Evolutionary conservation across 306 rosid genomes (phyloP).

Genomic region (Senna tora): DNA sequence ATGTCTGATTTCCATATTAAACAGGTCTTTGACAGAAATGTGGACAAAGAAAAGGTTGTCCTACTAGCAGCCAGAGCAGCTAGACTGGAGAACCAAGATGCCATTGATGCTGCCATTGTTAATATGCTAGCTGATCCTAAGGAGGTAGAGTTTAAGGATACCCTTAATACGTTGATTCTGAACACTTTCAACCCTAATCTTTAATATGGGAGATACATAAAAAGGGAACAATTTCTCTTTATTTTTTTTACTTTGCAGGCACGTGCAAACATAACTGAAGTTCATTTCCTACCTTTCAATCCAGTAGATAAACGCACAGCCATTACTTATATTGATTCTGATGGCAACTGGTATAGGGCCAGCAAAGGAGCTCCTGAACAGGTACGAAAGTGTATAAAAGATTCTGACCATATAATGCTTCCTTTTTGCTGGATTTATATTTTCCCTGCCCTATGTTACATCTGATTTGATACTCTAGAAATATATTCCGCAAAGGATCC

Average conservation of each 20-base stretch:
- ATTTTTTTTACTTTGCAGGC: constrained; percentile 51
- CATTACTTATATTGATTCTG: constrained; percentile 67
- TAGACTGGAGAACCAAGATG: constrained; percentile 84
- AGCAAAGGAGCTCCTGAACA: constrained; percentile 96
- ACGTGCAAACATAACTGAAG: constrained; percentile 74
- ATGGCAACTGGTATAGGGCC: constrained; percentile 75
- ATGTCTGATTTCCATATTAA: constrained; percentile 21
- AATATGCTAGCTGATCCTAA: constrained; percentile 87
- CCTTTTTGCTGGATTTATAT: constrained; percentile 12
- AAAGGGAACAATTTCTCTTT: background rate
- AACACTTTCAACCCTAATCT: constrained; percentile 21
- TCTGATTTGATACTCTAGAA: background rate
- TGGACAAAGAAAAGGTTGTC: constrained; percentile 71
- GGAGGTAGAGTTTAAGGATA: constrained; percentile 55
- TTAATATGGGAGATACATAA: constrained; percentile 27
- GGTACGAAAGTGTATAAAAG: constrained; percentile 48
- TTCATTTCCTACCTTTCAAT: constrained; percentile 90
- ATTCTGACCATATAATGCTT: constrained; percentile 1
- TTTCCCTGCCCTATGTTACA: background rate
- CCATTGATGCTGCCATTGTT: constrained; percentile 74
- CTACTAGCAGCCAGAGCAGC: constrained; percentile 88
- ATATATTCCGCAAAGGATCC: background rate
- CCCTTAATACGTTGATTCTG: background rate
- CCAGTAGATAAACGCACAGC: constrained; percentile 95
- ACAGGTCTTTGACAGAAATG: constrained; percentile 71